These are phyloP conservation scores for Phaeosphaeriaceae sp. DNA, from an alignment of 2,329 filamentous ascomycete genomes.

Conservation along the genomic window DNA sequence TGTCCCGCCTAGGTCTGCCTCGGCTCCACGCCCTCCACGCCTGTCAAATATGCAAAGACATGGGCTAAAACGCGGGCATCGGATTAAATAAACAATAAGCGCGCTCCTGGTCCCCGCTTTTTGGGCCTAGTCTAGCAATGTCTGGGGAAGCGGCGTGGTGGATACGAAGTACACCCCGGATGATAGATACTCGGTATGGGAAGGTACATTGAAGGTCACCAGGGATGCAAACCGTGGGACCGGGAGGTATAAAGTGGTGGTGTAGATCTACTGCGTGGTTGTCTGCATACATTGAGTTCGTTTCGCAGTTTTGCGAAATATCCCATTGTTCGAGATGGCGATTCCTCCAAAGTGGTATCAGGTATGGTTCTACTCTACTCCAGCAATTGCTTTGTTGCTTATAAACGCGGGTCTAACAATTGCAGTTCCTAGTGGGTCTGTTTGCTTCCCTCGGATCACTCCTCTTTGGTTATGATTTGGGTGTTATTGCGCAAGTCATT, in stretches of 20 bases:
- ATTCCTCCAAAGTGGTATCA: slow-evolving; percentile 65
- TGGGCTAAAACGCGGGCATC: slow-evolving; percentile 10
- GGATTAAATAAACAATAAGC: slow-evolving; percentile 20
- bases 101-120: slow-evolving; percentile 20
- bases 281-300: background rate
- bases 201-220: slow-evolving; percentile 4
- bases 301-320: slow-evolving; percentile 8
- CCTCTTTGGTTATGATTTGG: slow-evolving; percentile 65
- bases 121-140: slow-evolving; percentile 23
- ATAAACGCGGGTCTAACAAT: slow-evolving; percentile 5
- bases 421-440: slow-evolving; percentile 62
- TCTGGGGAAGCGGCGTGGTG: slow-evolving; percentile 14
- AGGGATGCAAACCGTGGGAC: background rate
- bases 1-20: slow-evolving; percentile 6
- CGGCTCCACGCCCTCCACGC: slow-evolving; percentile 9
- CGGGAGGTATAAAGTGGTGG: slow-evolving; percentile 26
- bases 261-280: slow-evolving; percentile 6
- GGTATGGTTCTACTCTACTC: slow-evolving; percentile 39
- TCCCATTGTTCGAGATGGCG: slow-evolving; percentile 52
- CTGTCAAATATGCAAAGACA: slow-evolving; percentile 6
- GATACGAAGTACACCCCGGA: slow-evolving; percentile 9
- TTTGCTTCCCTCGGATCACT: slow-evolving; percentile 66
- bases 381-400: background rate
- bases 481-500: slow-evolving; percentile 66
- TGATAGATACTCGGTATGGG: slow-evolving; percentile 13